Percentiles rank a stretch among this genome's conserved stretches.
These are phyloP conservation scores for Moricandia moricandioides DNA, from an alignment of 345 rosid species.

Conservation along the genomic window DNA sequence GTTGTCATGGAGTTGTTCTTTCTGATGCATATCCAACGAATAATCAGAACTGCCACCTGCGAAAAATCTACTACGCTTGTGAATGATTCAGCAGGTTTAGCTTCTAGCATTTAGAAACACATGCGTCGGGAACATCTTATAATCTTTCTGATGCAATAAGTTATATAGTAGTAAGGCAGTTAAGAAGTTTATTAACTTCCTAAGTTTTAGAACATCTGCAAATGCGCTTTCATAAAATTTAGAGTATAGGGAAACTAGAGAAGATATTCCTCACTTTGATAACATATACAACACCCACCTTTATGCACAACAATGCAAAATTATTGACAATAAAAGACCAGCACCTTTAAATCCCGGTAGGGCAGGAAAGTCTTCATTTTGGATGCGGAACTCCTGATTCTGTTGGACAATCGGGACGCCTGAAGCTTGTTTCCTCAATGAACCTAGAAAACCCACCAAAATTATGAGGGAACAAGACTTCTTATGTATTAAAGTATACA, in stretches of 20 bases:
- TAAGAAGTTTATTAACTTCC: too few species aligned
- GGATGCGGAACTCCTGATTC: constrained; percentile 97
- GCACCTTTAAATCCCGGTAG: constrained; percentile 96
- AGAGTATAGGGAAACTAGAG: too few species aligned
- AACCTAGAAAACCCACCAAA: constrained; percentile 49
- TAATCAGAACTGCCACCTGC: constrained; percentile 94
- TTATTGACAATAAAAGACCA: not conserved
- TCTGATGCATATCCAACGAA: constrained; percentile 84
- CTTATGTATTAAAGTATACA: constrained; percentile 4
- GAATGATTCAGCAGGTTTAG: constrained; percentile 41
- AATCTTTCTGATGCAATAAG: constrained; percentile 25
- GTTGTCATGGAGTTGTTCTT: constrained; percentile 92
- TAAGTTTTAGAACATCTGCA: too few species aligned
- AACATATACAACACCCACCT: constrained; percentile 6
- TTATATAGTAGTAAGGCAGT: not conserved
- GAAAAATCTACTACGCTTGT: constrained; percentile 44
- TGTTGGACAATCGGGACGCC: constrained; percentile 85
- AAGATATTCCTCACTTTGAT: not conserved
- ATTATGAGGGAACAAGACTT: constrained; percentile 28
- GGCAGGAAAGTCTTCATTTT: constrained; percentile 99
- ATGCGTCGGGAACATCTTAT: not conserved
- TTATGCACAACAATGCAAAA: not conserved
- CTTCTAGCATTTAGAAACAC: constrained; percentile 7
- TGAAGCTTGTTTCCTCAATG: constrained; percentile 79
- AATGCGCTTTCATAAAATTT: too few species aligned